phyloP scores from a whole-genome alignment of 2,329 filamentous ascomycete genomes.

The Diplodia seriata region DNA sequence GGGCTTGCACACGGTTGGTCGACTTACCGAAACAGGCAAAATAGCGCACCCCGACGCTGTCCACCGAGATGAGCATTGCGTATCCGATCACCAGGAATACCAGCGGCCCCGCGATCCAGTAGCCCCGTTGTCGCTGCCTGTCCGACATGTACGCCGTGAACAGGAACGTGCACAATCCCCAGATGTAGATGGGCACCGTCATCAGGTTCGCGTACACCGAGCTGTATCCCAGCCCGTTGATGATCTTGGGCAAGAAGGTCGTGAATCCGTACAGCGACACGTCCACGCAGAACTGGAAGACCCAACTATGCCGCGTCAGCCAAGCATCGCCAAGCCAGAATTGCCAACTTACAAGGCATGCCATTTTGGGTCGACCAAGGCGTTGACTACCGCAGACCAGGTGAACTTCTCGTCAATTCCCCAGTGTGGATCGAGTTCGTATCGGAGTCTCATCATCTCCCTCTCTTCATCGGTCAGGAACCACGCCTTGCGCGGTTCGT shows the following conservation, averaged over 20 bases:
- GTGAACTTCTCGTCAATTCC: constrained; percentile 31
- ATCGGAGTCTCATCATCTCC: constrained; percentile 28
- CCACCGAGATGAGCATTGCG: constrained; percentile 30
- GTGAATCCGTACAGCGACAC: constrained; percentile 54
- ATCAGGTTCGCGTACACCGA: constrained; percentile 67
- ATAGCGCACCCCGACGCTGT: constrained; percentile 27
- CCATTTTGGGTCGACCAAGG: constrained; percentile 37
- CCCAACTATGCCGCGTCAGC: constrained; percentile 18
- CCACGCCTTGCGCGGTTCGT: constrained; percentile 64
- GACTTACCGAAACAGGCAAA: constrained; percentile 33
- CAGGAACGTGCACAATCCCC: constrained; percentile 17
- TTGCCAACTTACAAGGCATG: constrained; percentile 23
- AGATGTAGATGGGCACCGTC: constrained; percentile 50
- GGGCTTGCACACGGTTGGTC: not conserved
- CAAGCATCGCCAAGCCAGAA: not conserved
- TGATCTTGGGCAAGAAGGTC: constrained; percentile 64
- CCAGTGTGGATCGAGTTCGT: constrained; percentile 28
- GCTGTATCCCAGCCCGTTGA: constrained; percentile 67
- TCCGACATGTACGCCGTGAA: constrained; percentile 31
- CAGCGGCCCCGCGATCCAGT: constrained; percentile 29
- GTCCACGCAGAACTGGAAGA: constrained; percentile 36
- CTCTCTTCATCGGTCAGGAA: constrained; percentile 63
- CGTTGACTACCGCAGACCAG: constrained; percentile 42
- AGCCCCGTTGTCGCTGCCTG: not conserved
- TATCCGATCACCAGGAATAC: constrained; percentile 29